phyloP scores from a whole-genome alignment of 192 early-diverging fungal genomes.

The Geosiphon pyriformis region DNA sequence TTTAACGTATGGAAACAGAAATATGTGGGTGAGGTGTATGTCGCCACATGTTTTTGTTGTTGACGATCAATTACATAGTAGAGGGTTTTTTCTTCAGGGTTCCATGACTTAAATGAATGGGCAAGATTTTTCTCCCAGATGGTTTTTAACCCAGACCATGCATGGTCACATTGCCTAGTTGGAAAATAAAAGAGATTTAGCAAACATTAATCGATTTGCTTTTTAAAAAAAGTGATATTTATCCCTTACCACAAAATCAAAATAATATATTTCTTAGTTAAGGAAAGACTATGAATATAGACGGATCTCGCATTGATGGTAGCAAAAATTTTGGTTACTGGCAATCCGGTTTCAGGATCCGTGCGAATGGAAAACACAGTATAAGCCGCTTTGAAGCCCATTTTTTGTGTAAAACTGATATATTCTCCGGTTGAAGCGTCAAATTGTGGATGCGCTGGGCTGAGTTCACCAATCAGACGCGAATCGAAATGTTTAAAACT shows the following conservation, averaged over 20 bases:
- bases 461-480: slow-evolving; percentile 27
- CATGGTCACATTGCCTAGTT: slow-evolving; percentile 44
- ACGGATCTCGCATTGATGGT: slow-evolving; percentile 31
- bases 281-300: slow-evolving; percentile 52
- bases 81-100: slow-evolving; percentile 21
- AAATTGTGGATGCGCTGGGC: slow-evolving; percentile 36
- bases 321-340: slow-evolving; percentile 31
- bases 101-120: slow-evolving; percentile 32
- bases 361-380: slow-evolving; percentile 31
- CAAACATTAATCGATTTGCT: no score
- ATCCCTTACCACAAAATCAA: slow-evolving; percentile 25
- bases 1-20: slow-evolving; percentile 52
- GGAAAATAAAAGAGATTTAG: no score
- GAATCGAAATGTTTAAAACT: slow-evolving; percentile 33
- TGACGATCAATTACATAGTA: slow-evolving; percentile 45
- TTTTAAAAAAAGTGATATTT: no score
- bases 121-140: slow-evolving; percentile 42
- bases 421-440: slow-evolving; percentile 35
- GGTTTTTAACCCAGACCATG: slow-evolving; percentile 33
- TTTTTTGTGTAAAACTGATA: slow-evolving; percentile 30
- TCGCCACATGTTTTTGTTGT: slow-evolving; percentile 39
- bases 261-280: slow-evolving; percentile 54
- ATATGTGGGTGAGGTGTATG: slow-evolving; percentile 39
- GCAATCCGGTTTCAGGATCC: slow-evolving; percentile 17
- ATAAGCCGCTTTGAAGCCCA: slow-evolving; percentile 34